A percentile compares a stretch with the other conserved stretches of the same genome.
Evolutionary conservation across 306 rosid genomes (phyloP).

Genomic region (Luffa aegyptiaca): DNA sequence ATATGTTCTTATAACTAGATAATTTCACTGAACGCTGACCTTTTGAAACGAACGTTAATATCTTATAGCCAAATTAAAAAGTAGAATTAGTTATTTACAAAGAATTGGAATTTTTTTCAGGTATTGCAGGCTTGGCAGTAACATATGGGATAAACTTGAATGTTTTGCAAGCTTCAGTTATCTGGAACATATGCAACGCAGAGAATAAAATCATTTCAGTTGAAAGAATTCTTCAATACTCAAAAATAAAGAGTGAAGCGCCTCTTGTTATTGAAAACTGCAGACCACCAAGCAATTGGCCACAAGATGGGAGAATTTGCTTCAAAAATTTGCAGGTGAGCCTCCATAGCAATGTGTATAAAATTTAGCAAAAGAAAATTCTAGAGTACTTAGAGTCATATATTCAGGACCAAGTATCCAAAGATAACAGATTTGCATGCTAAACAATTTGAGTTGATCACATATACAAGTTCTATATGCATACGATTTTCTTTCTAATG

Average conservation of each 20-base stretch:
- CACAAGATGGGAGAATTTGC: conserved; percentile 68
- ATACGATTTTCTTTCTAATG: background rate
- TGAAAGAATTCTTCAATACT: conserved; percentile 84
- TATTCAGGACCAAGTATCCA: background rate
- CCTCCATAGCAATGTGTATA: background rate
- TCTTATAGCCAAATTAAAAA: background rate
- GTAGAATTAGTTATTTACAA: background rate
- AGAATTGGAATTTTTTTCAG: conserved; percentile 31
- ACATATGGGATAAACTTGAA: conserved; percentile 91
- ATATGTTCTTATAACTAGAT: background rate
- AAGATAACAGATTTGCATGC: background rate
- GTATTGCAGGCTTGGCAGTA: conserved; percentile 93
- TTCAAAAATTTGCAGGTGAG: conserved; percentile 65
- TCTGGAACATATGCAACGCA: conserved; percentile 95
- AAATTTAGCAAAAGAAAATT: background rate
- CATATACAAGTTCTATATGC: background rate
- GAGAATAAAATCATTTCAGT: conserved; percentile 95
- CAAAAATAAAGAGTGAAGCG: conserved; percentile 69
- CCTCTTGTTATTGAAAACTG: conserved; percentile 57
- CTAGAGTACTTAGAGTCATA: background rate
- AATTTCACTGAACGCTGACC: background rate
- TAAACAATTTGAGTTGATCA: background rate
- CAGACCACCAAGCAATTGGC: conserved; percentile 82
- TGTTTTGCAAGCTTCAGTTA: conserved; percentile 73
- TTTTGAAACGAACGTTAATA: background rate